Percentiles rank a stretch among this genome's conserved stretches.
These are phyloP conservation scores for Exophiala mesophila DNA, from an alignment of 2,329 filamentous ascomycete species.

Conservation along the genomic window DNA sequence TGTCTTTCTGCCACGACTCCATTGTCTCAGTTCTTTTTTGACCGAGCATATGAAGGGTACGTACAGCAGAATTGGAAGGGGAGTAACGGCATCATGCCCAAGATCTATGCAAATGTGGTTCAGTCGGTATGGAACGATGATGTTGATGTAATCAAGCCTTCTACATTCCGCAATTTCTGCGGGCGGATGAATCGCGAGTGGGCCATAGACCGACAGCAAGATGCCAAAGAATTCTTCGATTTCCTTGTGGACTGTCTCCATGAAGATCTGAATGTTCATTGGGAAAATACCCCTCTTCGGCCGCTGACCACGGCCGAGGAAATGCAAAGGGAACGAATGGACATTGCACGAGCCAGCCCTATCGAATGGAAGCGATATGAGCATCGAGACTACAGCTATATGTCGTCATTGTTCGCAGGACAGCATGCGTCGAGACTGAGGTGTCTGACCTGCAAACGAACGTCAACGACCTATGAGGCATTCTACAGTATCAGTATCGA, in stretches of 20 bases:
- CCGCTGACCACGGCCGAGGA: conserved; percentile 58
- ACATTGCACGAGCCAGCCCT: conserved; percentile 60
- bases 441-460: conserved; percentile 58
- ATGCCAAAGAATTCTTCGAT: conserved; percentile 82
- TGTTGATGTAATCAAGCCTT: conserved; percentile 48
- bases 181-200: conserved; percentile 61
- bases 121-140: conserved; percentile 60
- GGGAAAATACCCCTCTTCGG: conserved; percentile 54
- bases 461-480: conserved; percentile 62
- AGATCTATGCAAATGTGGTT: conserved; percentile 58
- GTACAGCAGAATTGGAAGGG: conserved; percentile 63
- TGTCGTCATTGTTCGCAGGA: conserved; percentile 74
- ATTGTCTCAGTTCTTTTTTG: conserved; percentile 60
- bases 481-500: conserved; percentile 69
- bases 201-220: conserved; percentile 74
- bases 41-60: conserved; percentile 51
- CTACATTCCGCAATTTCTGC: conserved; percentile 63
- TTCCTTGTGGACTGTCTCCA: conserved; percentile 78
- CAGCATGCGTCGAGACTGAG: conserved; percentile 59
- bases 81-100: conserved; percentile 58
- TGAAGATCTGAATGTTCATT: conserved; percentile 74
- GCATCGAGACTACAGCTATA: conserved; percentile 66
- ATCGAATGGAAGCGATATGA: conserved; percentile 71
- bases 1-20: conserved; percentile 68
- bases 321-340: conserved; percentile 55